Percentiles rank a stretch among this genome's conserved stretches.
phyloP scores from a whole-genome alignment of 1,284 basidiomycete genomes.

The Moesziomyces aphidis region DNA sequence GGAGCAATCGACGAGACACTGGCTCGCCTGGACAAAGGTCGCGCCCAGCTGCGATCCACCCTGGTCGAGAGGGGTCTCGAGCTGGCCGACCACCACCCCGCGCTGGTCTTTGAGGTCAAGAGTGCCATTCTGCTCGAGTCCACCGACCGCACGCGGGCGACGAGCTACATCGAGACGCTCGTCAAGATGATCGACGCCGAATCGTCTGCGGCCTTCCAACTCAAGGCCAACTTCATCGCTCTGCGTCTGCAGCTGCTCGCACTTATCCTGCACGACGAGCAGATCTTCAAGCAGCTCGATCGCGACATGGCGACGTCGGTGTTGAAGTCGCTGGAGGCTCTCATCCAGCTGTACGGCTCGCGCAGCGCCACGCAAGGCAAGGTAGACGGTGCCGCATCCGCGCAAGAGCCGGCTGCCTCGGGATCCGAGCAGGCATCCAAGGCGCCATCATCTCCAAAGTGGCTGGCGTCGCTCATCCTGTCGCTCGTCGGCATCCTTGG shows the following conservation, averaged over 20 bases:
- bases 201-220: conserved; percentile 24
- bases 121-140: conserved; percentile 55
- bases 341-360: conserved; percentile 28
- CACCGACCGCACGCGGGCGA: conserved; percentile 21
- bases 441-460: conserved; percentile 26
- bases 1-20: conserved; percentile 38
- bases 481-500: conserved; percentile 73
- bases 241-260: conserved; percentile 87
- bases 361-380: conserved; percentile 45
- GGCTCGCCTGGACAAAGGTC: conserved; percentile 34
- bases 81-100: conserved; percentile 86
- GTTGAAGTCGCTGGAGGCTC: conserved; percentile 28
- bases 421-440: background rate
- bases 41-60: conserved; percentile 70
- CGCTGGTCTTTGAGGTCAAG: conserved; percentile 85
- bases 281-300: conserved; percentile 74
- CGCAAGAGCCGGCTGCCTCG: background rate
- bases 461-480: conserved; percentile 46
- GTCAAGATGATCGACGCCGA: conserved; percentile 38
- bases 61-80: conserved; percentile 70
- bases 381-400: conserved; percentile 1
- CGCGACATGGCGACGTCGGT: conserved; percentile 68
- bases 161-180: conserved; percentile 30
- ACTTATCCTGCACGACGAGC: conserved; percentile 80
- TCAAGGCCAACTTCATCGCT: conserved; percentile 70